Percentiles rank a stretch among this genome's conserved stretches.
phyloP scores from a whole-genome alignment of 257 asterid genomes.

The Asclepias syriaca region DNA sequence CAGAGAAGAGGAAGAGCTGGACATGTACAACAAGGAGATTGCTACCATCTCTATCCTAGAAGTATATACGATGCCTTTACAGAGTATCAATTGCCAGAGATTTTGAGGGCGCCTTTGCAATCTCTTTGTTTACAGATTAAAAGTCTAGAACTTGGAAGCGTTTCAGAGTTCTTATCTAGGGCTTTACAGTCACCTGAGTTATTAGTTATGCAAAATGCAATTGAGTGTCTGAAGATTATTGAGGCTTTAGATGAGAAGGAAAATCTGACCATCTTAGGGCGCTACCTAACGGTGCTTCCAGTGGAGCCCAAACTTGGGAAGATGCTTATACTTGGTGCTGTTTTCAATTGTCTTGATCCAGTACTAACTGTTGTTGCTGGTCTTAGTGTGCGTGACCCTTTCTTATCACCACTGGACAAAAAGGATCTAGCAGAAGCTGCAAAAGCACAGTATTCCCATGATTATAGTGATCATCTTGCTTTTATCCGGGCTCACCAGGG shows the following conservation, averaged over 20 bases:
- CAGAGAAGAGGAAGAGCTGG: conserved; percentile 99
- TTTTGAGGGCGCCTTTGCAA: conserved; percentile 92
- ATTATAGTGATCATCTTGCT: conserved; percentile 86
- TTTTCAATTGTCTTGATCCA: conserved; percentile 88
- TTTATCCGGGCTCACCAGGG: conserved; percentile 89
- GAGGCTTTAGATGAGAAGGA: conserved; percentile 93
- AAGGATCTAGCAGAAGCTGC: conserved; percentile 98
- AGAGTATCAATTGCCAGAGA: conserved; percentile 85
- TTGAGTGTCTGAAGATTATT: conserved; percentile 73
- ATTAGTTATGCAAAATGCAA: conserved; percentile 81
- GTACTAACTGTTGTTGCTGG: conserved; percentile 86
- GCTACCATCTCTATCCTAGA: conserved; percentile 89
- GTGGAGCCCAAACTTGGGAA: conserved; percentile 98
- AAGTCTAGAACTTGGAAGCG: conserved; percentile 84
- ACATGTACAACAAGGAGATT: conserved; percentile 96
- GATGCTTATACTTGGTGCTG: conserved; percentile 88
- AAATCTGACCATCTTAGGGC: conserved; percentile 75
- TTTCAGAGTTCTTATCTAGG: too few species aligned
- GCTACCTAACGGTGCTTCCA: conserved; percentile 86
- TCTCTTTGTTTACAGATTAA: conserved; percentile 94
- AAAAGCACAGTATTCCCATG: conserved; percentile 85
- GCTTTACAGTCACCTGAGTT: conserved; percentile 90
- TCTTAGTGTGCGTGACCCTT: conserved; percentile 91
- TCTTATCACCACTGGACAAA: conserved; percentile 81
- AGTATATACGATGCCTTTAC: conserved; percentile 80